Evolutionary conservation across 306 rosid species (phyloP), one percentile per base, ranked within the genome.

Genomic region (Casuarina glauca): DNA sequence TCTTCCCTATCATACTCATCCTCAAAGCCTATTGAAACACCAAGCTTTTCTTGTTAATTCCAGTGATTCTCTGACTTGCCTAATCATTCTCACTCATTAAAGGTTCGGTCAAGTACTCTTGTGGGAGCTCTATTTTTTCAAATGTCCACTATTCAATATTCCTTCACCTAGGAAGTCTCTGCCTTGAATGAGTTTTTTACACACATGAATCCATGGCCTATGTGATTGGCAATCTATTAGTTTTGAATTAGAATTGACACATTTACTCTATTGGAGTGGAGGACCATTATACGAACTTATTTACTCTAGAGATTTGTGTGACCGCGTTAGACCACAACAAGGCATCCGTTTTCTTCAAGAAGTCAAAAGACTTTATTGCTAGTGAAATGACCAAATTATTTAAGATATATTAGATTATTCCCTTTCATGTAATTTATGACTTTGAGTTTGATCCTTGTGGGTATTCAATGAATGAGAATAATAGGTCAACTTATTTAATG

Each of bases 21-120:
- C 80, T 90, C 74, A 90, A 88, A 76, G 88, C 94, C 0, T 90
- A 91, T 49, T 90, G 90, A 20, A 90, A 90, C 69, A 90, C 91
- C 3, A 87, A 75, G 80, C 84, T 84, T 0, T 89, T 90, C 72
- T 62, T 82, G n/a, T 83, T 91, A 5, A 63, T 90, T 11, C 79
- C 77, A 4, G 80, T 82, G 13, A 84, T 90, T 46, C 81, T 88
- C n/a, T 41, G 67, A 43, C 86, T 88, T 43, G 86, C 91, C 2
- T 72, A 51, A 8, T 69, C 82, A 0, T 82, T 86, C 74, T 77
- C 82, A 0, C 89, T 90, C 78, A 48, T 81, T 53, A 84, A 80
- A 38, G 36, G 20, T 12, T 46, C 82, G 1, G 94, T 88, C 7
- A 82, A 68, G 77, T 90, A 86, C 76, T 84, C 92, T 4, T 90